A percentile compares a stretch with the other conserved stretches of the same genome.
phyloP scores from a whole-genome alignment of 768 basidiomycete genomes.

The Cantharellus cinnabarinus region DNA sequence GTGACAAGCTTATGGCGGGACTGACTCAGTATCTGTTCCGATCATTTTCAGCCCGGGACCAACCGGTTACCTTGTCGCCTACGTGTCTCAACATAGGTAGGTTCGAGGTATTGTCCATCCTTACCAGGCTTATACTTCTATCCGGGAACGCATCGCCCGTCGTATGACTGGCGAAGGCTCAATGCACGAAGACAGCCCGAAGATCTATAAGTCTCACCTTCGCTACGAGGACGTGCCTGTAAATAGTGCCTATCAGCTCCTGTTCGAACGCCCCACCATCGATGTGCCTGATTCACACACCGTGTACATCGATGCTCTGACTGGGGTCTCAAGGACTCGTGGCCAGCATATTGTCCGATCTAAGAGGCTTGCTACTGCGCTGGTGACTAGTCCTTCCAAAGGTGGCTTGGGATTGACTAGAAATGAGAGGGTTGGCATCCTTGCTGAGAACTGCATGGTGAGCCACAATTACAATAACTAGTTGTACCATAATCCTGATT shows the following conservation, averaged over 20 bases:
- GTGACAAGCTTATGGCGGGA: too few relatives aligned
- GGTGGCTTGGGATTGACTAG: background rate
- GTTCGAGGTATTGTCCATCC: too few relatives aligned
- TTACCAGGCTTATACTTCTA: too few relatives aligned
- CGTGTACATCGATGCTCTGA: background rate
- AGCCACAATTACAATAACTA: background rate
- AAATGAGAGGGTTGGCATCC: background rate
- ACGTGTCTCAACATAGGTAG: too few relatives aligned
- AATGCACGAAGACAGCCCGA: too few relatives aligned
- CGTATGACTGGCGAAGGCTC: too few relatives aligned
- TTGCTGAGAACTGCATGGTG: background rate
- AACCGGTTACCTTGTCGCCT: too few relatives aligned
- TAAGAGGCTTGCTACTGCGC: background rate
- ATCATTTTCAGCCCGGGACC: too few relatives aligned
- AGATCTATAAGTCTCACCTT: too few relatives aligned
- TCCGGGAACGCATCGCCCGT: too few relatives aligned
- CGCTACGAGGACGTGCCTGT: background rate
- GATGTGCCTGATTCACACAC: background rate
- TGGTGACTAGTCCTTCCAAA: background rate
- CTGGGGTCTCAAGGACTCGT: background rate
- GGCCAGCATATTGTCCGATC: background rate
- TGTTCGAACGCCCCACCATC: background rate
- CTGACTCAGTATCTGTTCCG: too few relatives aligned
- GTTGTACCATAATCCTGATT: background rate
- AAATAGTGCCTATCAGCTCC: background rate